Conservation (phyloP, 257 asterid genomes). For the Solanum raphanifolium region DNA sequence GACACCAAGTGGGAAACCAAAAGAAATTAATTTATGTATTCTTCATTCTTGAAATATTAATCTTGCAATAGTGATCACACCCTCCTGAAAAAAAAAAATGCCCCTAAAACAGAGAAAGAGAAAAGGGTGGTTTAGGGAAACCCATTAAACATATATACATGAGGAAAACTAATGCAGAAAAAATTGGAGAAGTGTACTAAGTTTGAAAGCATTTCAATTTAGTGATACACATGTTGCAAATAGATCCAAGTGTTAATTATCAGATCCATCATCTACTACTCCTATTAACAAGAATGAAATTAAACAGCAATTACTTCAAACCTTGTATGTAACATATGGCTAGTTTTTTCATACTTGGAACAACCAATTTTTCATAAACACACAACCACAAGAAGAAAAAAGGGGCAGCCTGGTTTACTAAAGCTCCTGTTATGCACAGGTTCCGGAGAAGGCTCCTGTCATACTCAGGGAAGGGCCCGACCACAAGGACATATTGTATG, state of each 20-base stretch:
- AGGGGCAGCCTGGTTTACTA: background rate
- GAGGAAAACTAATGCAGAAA: background rate
- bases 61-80: background rate
- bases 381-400: background rate
- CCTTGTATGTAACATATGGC: background rate
- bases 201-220: background rate
- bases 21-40: too few species aligned
- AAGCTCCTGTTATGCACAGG: too few species aligned
- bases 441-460: too few species aligned
- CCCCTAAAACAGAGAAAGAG: background rate
- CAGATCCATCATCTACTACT: too few species aligned
- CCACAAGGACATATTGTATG: background rate
- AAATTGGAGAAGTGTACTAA: background rate
- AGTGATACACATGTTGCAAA: background rate
- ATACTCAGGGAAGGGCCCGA: background rate
- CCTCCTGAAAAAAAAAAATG: background rate
- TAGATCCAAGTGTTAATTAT: too few species aligned
- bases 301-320: background rate
- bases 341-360: background rate
- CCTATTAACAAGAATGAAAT: too few species aligned
- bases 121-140: background rate
- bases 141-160: too few species aligned
- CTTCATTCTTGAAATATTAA: too few species aligned
- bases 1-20: too few species aligned
- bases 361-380: background rate